phyloP scores from a whole-genome alignment of 192 early-diverging fungal species.

The Entomortierella lignicola region DNA sequence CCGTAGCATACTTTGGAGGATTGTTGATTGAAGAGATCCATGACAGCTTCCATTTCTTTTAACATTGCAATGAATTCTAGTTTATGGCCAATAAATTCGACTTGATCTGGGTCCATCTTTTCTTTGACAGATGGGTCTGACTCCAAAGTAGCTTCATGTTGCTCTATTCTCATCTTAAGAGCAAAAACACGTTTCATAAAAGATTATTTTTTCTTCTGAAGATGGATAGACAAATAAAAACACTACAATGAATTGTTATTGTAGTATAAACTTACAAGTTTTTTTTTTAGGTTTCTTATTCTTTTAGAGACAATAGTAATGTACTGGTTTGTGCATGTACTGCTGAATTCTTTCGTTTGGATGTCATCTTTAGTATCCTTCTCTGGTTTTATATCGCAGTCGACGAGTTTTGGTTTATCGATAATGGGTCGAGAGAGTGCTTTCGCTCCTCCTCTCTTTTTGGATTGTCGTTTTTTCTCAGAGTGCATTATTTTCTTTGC shows the following conservation, averaged over 20 bases:
- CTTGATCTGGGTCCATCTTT: background rate
- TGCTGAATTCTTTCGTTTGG: background rate
- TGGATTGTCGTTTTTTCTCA: no score
- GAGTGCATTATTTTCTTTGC: no score
- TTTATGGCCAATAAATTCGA: constrained; percentile 3
- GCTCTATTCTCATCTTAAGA: constrained; percentile 5
- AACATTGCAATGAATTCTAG: background rate
- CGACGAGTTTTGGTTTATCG: no score
- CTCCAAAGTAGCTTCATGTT: background rate
- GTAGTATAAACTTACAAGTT: constrained; percentile 11
- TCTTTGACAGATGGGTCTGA: background rate
- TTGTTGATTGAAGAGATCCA: constrained; percentile 8
- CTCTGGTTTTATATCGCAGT: background rate
- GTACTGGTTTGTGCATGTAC: background rate
- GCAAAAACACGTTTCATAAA: background rate
- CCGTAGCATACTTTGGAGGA: background rate
- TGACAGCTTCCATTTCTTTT: constrained; percentile 9
- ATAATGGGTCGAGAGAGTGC: no score
- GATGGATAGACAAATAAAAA: no score
- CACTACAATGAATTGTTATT: no score
- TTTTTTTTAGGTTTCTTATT: constrained; percentile 4
- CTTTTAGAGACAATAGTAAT: background rate
- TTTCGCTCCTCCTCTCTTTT: no score
- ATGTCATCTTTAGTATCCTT: background rate
- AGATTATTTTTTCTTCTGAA: no score